Evolutionary conservation across 1,284 basidiomycete genomes (phyloP).

Genomic region (Rhodotorula sp.): DNA sequence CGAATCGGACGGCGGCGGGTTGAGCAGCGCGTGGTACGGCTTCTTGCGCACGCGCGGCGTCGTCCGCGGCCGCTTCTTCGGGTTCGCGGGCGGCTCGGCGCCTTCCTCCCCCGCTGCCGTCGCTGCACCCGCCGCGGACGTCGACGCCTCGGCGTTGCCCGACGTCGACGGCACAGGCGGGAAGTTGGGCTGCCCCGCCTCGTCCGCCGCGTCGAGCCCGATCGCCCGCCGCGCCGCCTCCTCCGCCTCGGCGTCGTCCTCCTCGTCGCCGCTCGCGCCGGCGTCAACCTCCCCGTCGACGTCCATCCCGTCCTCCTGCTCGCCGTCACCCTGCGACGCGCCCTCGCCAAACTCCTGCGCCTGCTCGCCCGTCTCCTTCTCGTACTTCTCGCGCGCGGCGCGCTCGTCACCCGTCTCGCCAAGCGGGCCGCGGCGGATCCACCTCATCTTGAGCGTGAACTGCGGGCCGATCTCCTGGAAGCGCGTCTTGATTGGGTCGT

Average conservation of each 20-base stretch:
- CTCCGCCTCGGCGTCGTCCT: conserved; percentile 32
- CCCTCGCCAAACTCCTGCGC: conserved; percentile 33
- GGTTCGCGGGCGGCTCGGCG: neutral
- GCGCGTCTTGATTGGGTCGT: conserved; percentile 66
- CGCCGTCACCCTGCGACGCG: neutral
- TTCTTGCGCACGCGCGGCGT: conserved; percentile 33
- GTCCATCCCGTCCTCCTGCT: conserved; percentile 2
- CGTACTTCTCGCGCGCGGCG: conserved; percentile 24
- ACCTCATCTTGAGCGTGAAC: conserved; percentile 91
- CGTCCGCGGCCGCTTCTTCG: conserved; percentile 36
- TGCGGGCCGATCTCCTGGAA: conserved; percentile 98
- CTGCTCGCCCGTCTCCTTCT: conserved; percentile 27
- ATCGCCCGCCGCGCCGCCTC: conserved; percentile 30
- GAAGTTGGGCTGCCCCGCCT: conserved; percentile 22
- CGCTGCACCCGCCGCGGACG: conserved; percentile 9
- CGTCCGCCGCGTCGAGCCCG: conserved; percentile 31
- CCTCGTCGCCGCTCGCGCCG: conserved; percentile 27
- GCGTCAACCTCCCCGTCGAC: conserved; percentile 26
- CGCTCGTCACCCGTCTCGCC: conserved; percentile 42
- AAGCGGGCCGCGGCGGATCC: conserved; percentile 72
- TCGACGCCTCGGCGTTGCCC: neutral
- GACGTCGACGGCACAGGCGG: neutral
- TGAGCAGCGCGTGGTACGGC: conserved; percentile 36
- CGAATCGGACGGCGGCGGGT: conserved; percentile 18
- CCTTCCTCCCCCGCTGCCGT: conserved; percentile 4